Base-by-base conservation (phyloP, 1,139 yeast species). In the Protomyces arabidopsidicola region DNA sequence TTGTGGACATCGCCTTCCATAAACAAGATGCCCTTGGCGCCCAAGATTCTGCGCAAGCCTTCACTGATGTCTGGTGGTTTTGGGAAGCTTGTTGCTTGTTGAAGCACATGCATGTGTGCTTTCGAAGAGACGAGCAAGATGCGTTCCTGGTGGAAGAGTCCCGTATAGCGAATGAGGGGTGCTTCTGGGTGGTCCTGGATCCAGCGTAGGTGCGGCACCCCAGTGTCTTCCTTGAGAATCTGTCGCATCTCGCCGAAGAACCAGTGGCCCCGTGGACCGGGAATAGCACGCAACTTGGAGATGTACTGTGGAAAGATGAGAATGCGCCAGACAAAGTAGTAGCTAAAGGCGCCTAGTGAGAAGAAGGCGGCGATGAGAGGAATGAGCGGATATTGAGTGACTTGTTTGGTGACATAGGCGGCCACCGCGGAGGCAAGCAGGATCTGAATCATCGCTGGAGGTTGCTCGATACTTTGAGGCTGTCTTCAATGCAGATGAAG, bases 1-100 rank as follows among this genome's bases (percentile, higher is more conserved):
- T 53, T 54, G 48, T 67, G 69, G 34, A 45, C 63, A 14, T 65
- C 64, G 31, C 69, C 69, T 53, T 67, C 70, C 3, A 65, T 58
- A 38, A 65, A 65, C 24, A 65, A 55, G 42, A 67, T 31, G 55
- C 70, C 64, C 54, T 62, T 67, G 10, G 63, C 66, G 6, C 68
- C 69, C 18, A 67, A 14, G 31, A 66, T 45, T 36, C 45, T 14
- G 6, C 48, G 61, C 20, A 67, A 50, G 18, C 24, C 39, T 36
- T 48, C 38, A 8, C 60, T 55, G 18, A 66, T 53, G 14, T 27
- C 22, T 1, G 22, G 20, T 5, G 69, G 56, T 59, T 66, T 67
- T 36, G 58, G 66, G 45, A 65, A 67, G 18, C 38, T 60, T 34
- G 67, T 65, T 14, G 67, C 55, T 39, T 65, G 20, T 12, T 66